Base-by-base conservation (phyloP, 225 moss, liverwort and hornwort species). In the Straminergon stramineum region DNA sequence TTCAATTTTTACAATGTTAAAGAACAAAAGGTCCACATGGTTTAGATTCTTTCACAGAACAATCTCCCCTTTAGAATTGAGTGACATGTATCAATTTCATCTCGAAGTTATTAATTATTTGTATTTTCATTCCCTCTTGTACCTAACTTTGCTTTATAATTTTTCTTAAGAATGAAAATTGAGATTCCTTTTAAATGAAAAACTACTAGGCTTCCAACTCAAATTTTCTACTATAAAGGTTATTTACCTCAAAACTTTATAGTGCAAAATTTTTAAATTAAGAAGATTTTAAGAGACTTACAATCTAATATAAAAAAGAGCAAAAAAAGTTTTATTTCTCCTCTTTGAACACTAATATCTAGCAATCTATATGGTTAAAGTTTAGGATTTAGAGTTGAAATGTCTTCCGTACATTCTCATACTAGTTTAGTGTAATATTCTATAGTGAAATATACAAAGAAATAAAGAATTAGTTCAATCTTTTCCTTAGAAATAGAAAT, bases 1-100 rank as follows among this genome's bases (percentile, higher is more conserved):
- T 73, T 73, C 30, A 75, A 18, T 75, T 75, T 45, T 17, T 1
- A 48, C 6, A 74, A 3, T 30, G 6, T 27, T 73, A 48, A 7
- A 17, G 48, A 18, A 17, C 27, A 18, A 75, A 48, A 0, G 6
- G 4, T 4, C 16, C 0, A 6, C 0, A 18, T 2, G 11, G 18
- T 11, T 75, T 48, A 31, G 2, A 48, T 18, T 75, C 75, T 18
- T 75, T 18, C 11, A 11, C 17, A 17, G 17, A 45, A 75, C 10
- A 48, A 75, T 48, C 6, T 31, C 4, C 4, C 4, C 1, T 31
- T 45, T 75, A 75, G 20, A 4, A 32, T 32, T 75, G n/a, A n/a
- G n/a, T n/a, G 32, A 19, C 2, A 48, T 51, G 20, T 12, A 51
- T 75, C 19, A 51, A 75, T 20, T 31, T 12, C 12, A 32, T 75